Evolutionary conservation across 2,329 filamentous ascomycete genomes (phyloP).

Genomic region (Aspergillus udagawae): DNA sequence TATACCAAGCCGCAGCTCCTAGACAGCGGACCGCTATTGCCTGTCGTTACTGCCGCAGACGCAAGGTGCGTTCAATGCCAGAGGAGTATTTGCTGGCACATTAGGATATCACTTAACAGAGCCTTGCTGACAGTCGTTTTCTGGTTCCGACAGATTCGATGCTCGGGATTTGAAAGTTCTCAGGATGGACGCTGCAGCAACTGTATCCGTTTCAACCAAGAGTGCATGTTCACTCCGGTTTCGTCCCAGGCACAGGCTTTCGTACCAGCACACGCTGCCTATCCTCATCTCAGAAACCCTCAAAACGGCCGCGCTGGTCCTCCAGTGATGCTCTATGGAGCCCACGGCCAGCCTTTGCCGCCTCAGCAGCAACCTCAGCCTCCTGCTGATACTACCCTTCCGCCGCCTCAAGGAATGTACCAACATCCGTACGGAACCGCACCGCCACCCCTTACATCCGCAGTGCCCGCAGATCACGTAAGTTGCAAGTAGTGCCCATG

Average conservation of each 20-base stretch:
- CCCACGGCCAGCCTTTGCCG: conserved; percentile 48
- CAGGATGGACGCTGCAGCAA: conserved; percentile 70
- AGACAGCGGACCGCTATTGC: conserved; percentile 51
- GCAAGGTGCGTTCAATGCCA: conserved; percentile 41
- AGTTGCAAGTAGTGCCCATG: conserved; percentile 29
- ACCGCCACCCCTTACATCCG: conserved; percentile 35
- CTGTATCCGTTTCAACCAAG: conserved; percentile 69
- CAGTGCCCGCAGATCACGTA: conserved; percentile 44
- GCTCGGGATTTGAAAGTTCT: conserved; percentile 69
- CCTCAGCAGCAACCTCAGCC: conserved; percentile 40
- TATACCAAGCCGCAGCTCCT: conserved; percentile 45
- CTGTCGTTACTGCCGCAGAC: conserved; percentile 49
- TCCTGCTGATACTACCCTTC: conserved; percentile 33
- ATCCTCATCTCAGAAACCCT: conserved; percentile 48
- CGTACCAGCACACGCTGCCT: conserved; percentile 67
- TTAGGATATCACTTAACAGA: background rate
- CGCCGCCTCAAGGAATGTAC: conserved; percentile 40
- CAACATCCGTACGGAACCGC: conserved; percentile 34
- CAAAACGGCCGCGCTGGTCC: conserved; percentile 30
- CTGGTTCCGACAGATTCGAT: conserved; percentile 58
- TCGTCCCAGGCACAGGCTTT: conserved; percentile 71
- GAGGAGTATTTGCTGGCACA: background rate
- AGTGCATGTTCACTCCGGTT: conserved; percentile 73
- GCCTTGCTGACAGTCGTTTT: conserved; percentile 3
- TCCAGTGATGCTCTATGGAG: conserved; percentile 45